These are phyloP conservation scores for Lojkania enalia DNA, from an alignment of 2,329 filamentous ascomycete genomes.

Conservation along the genomic window DNA sequence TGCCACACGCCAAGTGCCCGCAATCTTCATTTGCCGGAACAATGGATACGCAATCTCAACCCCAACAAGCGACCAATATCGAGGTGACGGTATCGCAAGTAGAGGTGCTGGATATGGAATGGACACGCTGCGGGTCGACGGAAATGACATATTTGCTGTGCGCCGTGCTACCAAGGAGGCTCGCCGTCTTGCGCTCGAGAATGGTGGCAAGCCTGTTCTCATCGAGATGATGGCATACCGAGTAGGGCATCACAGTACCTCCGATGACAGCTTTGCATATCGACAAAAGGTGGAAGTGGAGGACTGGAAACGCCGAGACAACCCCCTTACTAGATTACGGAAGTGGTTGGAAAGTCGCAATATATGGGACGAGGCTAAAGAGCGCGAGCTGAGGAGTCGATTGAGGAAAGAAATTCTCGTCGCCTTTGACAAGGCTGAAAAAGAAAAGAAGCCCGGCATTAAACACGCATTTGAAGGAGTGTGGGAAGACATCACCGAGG, in stretches of 20 bases:
- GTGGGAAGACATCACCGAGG: slow-evolving; percentile 84
- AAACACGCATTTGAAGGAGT: slow-evolving; percentile 80
- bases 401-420: slow-evolving; percentile 76
- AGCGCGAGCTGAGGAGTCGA: slow-evolving; percentile 69
- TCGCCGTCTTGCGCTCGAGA: slow-evolving; percentile 73
- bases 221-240: slow-evolving; percentile 98
- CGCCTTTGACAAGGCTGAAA: slow-evolving; percentile 83
- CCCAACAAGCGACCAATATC: slow-evolving; percentile 86
- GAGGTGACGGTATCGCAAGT: slow-evolving; percentile 86
- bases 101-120: slow-evolving; percentile 91
- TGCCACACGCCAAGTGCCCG: slow-evolving; percentile 82
- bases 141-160: slow-evolving; percentile 92
- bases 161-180: slow-evolving; percentile 78
- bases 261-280: slow-evolving; percentile 96
- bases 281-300: slow-evolving; percentile 90
- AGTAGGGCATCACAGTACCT: slow-evolving; percentile 96
- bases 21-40: slow-evolving; percentile 89
- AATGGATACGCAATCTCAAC: slow-evolving; percentile 93
- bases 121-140: slow-evolving; percentile 87
- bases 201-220: slow-evolving; percentile 80
- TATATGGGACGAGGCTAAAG: slow-evolving; percentile 82
- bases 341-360: slow-evolving; percentile 88
- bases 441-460: slow-evolving; percentile 76
- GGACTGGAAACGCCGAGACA: slow-evolving; percentile 89
- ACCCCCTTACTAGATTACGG: slow-evolving; percentile 79